Conservation (phyloP, 2,329 filamentous ascomycete species). For the Aspergillus fumigatus region DNA sequence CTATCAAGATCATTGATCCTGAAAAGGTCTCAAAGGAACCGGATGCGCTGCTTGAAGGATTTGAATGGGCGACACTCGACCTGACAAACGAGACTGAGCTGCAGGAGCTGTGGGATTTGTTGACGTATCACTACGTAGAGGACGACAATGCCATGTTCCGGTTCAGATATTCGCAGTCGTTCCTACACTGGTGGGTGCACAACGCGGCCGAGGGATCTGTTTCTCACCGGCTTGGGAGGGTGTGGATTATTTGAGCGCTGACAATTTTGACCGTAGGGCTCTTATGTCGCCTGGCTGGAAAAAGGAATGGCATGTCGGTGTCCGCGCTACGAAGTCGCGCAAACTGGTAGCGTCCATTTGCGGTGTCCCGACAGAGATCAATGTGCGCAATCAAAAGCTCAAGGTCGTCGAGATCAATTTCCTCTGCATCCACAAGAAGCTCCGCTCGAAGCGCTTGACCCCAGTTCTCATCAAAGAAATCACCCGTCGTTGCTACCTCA, state of each 20-base stretch:
- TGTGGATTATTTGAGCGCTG: not conserved
- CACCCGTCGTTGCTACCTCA: slow-evolving; percentile 82
- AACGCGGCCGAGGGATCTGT: not conserved
- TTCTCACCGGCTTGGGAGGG: not conserved
- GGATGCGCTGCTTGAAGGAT: slow-evolving; percentile 69
- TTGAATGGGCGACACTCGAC: slow-evolving; percentile 93
- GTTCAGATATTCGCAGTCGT: slow-evolving; percentile 88
- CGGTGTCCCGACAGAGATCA: slow-evolving; percentile 78
- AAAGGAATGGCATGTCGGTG: slow-evolving; percentile 90
- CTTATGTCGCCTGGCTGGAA: slow-evolving; percentile 93
- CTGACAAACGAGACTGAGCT: slow-evolving; percentile 71
- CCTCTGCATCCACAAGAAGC: slow-evolving; percentile 95
- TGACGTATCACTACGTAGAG: slow-evolving; percentile 94
- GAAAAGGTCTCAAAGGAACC: slow-evolving; percentile 77
- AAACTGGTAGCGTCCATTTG: slow-evolving; percentile 96
- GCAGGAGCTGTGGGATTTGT: slow-evolving; percentile 84
- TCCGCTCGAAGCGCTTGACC: slow-evolving; percentile 84
- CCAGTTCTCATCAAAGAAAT: slow-evolving; percentile 98
- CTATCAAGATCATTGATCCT: slow-evolving; percentile 73
- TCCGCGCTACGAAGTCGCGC: slow-evolving; percentile 74
- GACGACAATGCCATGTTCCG: slow-evolving; percentile 96
- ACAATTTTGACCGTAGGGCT: slow-evolving; percentile 56
- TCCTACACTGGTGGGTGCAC: slow-evolving; percentile 71
- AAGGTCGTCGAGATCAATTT: slow-evolving; percentile 94
- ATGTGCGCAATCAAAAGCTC: slow-evolving; percentile 70